Percentiles rank a stretch among this genome's conserved stretches.
Evolutionary conservation across 345 rosid genomes (phyloP).

Genomic region (Reutealis trisperma): DNA sequence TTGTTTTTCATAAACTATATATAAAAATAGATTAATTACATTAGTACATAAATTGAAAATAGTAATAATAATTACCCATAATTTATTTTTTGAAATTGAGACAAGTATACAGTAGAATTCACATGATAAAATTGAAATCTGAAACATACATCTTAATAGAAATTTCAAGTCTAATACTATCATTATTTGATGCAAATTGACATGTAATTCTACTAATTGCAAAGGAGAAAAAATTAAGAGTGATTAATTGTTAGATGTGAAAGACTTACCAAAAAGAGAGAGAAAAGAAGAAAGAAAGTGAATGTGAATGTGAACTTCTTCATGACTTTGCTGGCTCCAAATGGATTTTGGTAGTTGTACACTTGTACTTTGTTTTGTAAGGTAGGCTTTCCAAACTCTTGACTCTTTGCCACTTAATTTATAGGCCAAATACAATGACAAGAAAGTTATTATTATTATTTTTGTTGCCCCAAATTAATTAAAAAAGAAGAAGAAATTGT

Average conservation of each 20-base stretch:
- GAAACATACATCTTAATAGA: too few species aligned
- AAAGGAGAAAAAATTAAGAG: not conserved
- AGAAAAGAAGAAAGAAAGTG: conserved; percentile 26
- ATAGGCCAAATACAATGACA: conserved; percentile 4
- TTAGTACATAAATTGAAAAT: not conserved
- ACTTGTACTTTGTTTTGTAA: not conserved
- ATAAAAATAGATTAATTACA: not conserved
- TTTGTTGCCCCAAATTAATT: not conserved
- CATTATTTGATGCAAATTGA: too few species aligned
- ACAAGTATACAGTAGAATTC: too few species aligned
- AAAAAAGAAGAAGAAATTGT: not conserved
- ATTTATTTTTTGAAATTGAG: too few species aligned
- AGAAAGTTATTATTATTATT: not conserved
- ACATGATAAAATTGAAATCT: too few species aligned
- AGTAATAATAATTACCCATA: too few species aligned
- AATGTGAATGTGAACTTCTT: conserved; percentile 36
- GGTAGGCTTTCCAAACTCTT: not conserved
- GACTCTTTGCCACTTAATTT: conserved; percentile 5
- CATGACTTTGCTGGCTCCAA: too few species aligned
- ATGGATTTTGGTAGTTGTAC: not conserved
- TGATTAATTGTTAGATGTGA: not conserved
- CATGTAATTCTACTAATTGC: too few species aligned
- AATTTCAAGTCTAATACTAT: too few species aligned
- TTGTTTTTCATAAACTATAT: conserved; percentile 37
- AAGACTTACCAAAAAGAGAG: conserved; percentile 39